Evolutionary conservation across 148 eudicot genomes (phyloP), one percentile per base, ranked within the genome.

Genomic region (Arctostaphylos glauca): DNA sequence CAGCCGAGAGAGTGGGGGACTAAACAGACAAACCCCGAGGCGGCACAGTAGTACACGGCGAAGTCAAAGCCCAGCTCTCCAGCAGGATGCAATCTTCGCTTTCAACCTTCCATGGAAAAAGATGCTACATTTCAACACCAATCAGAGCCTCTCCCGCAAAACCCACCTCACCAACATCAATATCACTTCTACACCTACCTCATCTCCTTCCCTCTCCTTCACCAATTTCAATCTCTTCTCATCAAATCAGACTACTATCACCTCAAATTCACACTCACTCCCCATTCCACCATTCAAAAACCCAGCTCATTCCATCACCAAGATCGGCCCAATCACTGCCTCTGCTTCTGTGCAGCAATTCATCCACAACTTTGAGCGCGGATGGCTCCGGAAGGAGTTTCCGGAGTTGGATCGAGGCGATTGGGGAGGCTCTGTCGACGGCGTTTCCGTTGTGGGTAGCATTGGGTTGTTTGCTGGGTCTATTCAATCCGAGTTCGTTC

Each of bases 371-470:
- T 19, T 72, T 83, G 81, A 86, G 85, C 76, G 86, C 91, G 12
- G 67, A 64, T 74, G 55, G 12, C 15, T 18, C 76, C 38, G 78
- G 75, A 50, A 74, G 85, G 50, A 14, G 79, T 48, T 16, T 79
- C 13, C 86, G 88, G 81, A 78, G 82, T 72, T 86, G 85, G 84
- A 18, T 94, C 59, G 92, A 90, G 59, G 82, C 78, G 8, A 53
- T 88, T 3, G 84, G 94, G 7, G 96, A 94, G 56, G 90, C 78
- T 13, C 41, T 94, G 5, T 94, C 98, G 3, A 90, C 93, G 8
- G 94, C 92, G 18, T 94, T 94, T 86, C 96, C 98, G 1, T 38
- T 94, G 83, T 94, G 98, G 98, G 96, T 92, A 9, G 96, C 96
- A 48, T 74, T 90, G 58, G 96, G 98, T 14, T 93, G 96, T 87